These are phyloP conservation scores for Aspergillus piperis DNA, from an alignment of 2,329 filamentous ascomycete species.

Conservation along the genomic window DNA sequence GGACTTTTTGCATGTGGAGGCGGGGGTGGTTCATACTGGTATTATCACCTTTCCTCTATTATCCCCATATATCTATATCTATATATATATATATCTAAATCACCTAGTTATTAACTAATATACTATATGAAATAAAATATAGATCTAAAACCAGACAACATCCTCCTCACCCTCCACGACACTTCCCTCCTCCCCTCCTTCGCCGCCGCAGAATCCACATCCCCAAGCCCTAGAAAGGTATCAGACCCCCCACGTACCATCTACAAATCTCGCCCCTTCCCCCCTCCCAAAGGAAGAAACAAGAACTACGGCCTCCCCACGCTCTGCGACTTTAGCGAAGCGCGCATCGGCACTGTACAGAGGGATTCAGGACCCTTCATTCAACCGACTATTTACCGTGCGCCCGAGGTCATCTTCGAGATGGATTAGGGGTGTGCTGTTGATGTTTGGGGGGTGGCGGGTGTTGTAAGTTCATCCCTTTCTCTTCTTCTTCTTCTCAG, in stretches of 20 bases:
- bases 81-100: too few species aligned
- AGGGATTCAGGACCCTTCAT: constrained; percentile 43
- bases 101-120: too few species aligned
- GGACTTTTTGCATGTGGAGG: constrained; percentile 40
- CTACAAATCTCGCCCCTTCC: constrained; percentile 26
- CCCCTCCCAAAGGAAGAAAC: constrained; percentile 18
- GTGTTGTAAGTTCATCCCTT: too few species aligned
- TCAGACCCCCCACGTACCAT: constrained; percentile 30
- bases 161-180: constrained; percentile 39
- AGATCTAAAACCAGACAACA: constrained; percentile 47
- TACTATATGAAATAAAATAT: too few species aligned
- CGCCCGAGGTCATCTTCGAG: constrained; percentile 49
- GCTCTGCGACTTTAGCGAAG: constrained; percentile 41
- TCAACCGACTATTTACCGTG: constrained; percentile 40
- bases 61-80: too few species aligned
- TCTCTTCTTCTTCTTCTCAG: constrained; percentile 42
- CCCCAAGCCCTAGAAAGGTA: constrained; percentile 32
- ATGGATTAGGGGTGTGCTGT: constrained; percentile 48
- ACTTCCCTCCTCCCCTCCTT: constrained; percentile 31
- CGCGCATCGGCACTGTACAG: constrained; percentile 33
- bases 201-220: constrained; percentile 25
- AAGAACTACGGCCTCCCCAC: constrained; percentile 29
- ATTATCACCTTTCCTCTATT: neutral
- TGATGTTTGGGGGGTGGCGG: constrained; percentile 51
- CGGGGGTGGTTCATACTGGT: constrained; percentile 36